Base-by-base conservation (phyloP, 1,284 basidiomycete genomes). In the Papiliotrema nemorosa region DNA sequence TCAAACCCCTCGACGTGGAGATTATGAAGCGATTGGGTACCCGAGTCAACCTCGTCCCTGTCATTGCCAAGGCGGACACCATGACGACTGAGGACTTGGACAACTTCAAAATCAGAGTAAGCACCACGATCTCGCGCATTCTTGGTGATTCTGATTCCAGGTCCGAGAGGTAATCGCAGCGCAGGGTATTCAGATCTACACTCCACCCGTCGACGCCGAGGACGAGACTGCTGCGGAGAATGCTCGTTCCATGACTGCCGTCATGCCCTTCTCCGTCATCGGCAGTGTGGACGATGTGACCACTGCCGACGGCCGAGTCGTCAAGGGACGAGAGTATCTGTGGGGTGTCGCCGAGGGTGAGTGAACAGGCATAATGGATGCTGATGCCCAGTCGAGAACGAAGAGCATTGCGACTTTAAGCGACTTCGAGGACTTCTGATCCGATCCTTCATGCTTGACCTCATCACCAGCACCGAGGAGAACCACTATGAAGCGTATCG, bases 371-470 rank as follows among this genome's bases (percentile, higher is more conserved):
- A 35, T 12, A 5, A 4, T 22, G 18, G 12, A 5, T 21, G 42
- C 22, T 35, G 20, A 34, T 29, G 7, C 18, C 9, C 66, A 89
- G 92, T 98, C 52, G 94, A 98, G 78, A 97, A 98, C 72, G 94
- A 97, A 78, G 86, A 88, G 72, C 94, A 99, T 79, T 99, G 96
- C 73, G 96, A 98, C 77, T 98, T 99, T 82, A 90, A 90, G 77
- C 97, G 97, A 78, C 81, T 99, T 49, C 89, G 96, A 57, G 90
- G 90, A 25, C 81, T 98, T 36, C 81, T 99, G 36, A 96, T 99
- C 76, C 86, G 96, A 63, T 97, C 93, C 5, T 90, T 97, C 81
- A 98, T 99, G 96, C 80, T 97, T 50, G 96, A 99, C 76, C 81
- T 98, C 45, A 94, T 97, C 76, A 86, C 86, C 45, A 93, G 90